Conservation (phyloP, 805 yeast species). For the Wickerhamomyces subpelliculosus region DNA sequence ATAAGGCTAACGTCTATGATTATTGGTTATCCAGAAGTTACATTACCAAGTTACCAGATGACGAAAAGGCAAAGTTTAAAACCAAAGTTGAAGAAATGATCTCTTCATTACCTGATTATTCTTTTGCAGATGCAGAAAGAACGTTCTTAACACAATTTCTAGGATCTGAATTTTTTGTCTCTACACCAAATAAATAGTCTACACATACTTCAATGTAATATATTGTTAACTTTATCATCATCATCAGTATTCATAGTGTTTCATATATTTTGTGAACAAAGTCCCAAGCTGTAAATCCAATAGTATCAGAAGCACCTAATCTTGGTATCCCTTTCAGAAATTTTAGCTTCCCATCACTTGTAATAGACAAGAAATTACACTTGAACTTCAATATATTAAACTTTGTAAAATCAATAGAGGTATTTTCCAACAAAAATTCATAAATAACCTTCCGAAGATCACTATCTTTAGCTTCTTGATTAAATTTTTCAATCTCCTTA, state of each 20-base stretch:
- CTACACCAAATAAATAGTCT: neutral
- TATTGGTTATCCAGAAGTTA: conserved; percentile 52
- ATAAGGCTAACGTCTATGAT: conserved; percentile 32
- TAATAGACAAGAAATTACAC: conserved; percentile 14
- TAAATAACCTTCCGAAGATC: conserved; percentile 11
- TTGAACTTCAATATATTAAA: conserved; percentile 13
- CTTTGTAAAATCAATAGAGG: conserved; percentile 23
- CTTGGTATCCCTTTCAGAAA: conserved; percentile 17
- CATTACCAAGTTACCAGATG: conserved; percentile 37
- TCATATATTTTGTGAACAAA: conserved; percentile 11
- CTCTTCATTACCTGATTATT: conserved; percentile 5
- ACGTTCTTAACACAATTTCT: conserved; percentile 12
- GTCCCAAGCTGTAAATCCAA: conserved; percentile 21
- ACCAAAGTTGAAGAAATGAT: conserved; percentile 25
- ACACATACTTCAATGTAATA: too few species aligned
- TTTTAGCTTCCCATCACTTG: conserved; percentile 16
- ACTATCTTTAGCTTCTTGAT: conserved; percentile 1
- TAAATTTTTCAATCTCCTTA: conserved; percentile 18
- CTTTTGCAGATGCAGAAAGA: conserved; percentile 3
- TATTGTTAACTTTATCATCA: too few species aligned
- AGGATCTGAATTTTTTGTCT: conserved; percentile 18
- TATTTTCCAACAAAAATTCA: conserved; percentile 19
- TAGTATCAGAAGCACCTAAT: conserved; percentile 11
- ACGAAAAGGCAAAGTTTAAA: conserved; percentile 28
- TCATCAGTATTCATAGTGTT: conserved; percentile 2